Evolutionary conservation across 345 rosid species (phyloP), one percentile per base, ranked within the genome.

Genomic region (Nephelium lappaceum): DNA sequence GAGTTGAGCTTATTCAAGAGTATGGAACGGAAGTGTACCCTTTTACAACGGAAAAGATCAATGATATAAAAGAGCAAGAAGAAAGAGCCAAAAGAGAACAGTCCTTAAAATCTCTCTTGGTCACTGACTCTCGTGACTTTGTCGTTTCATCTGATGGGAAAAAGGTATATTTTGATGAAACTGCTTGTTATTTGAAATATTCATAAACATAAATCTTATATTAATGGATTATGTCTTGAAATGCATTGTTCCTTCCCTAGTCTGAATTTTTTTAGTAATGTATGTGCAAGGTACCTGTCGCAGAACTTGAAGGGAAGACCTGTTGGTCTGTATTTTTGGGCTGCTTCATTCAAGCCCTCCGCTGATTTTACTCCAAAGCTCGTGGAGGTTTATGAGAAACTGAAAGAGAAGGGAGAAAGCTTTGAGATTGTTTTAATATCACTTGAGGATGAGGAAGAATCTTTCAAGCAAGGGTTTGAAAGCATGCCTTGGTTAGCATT

Each of bases 291-390:
- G 79, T 90, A 18, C 89, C 86, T 0, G 87, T 92, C 24, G 73
- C 91, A 3, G 89, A 92, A 16, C 93, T 93, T 23, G 89, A 89
- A 85, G 97, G 95, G 71, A 93, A 87, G 76, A 85, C 87, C 87
- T 62, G 84, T 87, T 1, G 92, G 94, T 3, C 85, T 93, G 67
- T 92, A 89, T 79, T 88, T 93, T 81, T 78, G 87, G 1, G 74
- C 69, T 8, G 76, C 71, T 19, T 73, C 89, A 39, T 80, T 74
- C 77, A 53, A 55, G 27, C 1, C 51, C 36, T 84, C 89, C 39
- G 66, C 58, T 5, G 92, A 84, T 36, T 91, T 92, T 75, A 87
- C 90, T 74, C 83, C 79, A 16, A 85, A 87, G 76, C 93, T 88
- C 23, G 83, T 78, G 27, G 89, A 91, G 57, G 75, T 86, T 23